Evolutionary conservation across 1,139 yeast species (phyloP).

Genomic region (Saccharomyces hybrid): DNA sequence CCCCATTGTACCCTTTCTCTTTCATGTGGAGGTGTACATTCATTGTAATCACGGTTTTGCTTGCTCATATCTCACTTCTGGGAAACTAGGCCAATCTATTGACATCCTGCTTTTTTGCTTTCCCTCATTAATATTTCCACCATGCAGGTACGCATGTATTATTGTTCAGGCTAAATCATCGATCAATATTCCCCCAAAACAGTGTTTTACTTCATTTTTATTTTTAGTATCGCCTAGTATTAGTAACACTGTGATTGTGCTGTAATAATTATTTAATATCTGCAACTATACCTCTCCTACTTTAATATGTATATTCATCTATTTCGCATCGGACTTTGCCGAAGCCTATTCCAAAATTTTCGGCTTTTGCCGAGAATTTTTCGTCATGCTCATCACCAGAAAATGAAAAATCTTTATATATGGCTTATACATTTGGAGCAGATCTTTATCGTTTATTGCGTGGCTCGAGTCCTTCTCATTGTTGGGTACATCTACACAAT

Average conservation of each 20-base stretch:
- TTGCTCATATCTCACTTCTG: too few species aligned
- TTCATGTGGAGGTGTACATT: too few species aligned
- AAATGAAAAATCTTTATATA: not conserved
- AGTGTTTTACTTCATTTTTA: not conserved
- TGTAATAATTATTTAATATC: not conserved
- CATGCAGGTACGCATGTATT: too few species aligned
- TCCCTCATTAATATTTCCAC: too few species aligned
- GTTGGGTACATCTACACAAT: not conserved
- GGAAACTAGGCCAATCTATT: too few species aligned
- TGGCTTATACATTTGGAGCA: not conserved
- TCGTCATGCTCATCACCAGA: not conserved
- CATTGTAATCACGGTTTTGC: too few species aligned
- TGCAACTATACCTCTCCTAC: not conserved
- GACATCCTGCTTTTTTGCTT: too few species aligned
- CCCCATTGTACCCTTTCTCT: too few species aligned
- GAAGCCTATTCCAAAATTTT: not conserved
- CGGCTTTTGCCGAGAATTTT: not conserved
- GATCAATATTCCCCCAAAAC: too few species aligned
- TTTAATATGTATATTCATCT: not conserved
- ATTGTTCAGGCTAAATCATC: too few species aligned
- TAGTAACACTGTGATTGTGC: not conserved
- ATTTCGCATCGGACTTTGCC: not conserved
- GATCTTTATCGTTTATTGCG: not conserved
- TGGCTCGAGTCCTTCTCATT: too few species aligned
- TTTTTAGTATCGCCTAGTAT: not conserved